phyloP scores from a whole-genome alignment of 176 grass and related monocot species.

The Oryza nivara region DNA sequence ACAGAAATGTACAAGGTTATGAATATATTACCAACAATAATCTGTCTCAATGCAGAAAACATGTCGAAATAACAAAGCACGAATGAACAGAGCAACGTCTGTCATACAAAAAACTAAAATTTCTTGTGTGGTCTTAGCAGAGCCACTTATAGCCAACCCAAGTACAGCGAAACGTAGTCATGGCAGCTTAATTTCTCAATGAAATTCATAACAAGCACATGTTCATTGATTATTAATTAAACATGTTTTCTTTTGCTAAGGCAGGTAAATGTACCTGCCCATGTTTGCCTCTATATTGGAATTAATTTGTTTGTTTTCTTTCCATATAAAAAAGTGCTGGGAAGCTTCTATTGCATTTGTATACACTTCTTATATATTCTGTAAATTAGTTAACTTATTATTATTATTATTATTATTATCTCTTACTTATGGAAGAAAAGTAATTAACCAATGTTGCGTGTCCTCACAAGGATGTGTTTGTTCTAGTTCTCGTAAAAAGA shows the following conservation, averaged over 20 bases:
- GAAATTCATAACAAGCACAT: conserved; percentile 35
- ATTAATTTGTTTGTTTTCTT: no score
- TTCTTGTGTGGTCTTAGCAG: neutral
- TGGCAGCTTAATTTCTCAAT: neutral
- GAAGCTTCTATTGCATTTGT: no score
- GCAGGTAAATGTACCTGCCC: neutral
- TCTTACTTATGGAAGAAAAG: no score
- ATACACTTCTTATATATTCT: no score
- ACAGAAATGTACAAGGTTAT: neutral
- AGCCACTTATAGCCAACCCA: neutral
- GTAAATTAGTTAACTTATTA: no score
- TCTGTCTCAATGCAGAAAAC: neutral
- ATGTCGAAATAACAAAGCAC: neutral
- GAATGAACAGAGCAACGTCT: neutral
- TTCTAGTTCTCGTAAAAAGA: no score
- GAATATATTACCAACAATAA: neutral
- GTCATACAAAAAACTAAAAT: neutral
- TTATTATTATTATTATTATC: no score
- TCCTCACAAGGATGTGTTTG: no score
- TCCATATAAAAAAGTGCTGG: no score
- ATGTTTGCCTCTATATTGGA: no score
- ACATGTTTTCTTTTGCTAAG: conserved; percentile 21
- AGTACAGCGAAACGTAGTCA: neutral
- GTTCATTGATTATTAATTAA: conserved; percentile 39
- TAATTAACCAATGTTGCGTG: no score